Conservation (phyloP, 164 flowering plant genomes). For the Annona cherimola region DNA sequence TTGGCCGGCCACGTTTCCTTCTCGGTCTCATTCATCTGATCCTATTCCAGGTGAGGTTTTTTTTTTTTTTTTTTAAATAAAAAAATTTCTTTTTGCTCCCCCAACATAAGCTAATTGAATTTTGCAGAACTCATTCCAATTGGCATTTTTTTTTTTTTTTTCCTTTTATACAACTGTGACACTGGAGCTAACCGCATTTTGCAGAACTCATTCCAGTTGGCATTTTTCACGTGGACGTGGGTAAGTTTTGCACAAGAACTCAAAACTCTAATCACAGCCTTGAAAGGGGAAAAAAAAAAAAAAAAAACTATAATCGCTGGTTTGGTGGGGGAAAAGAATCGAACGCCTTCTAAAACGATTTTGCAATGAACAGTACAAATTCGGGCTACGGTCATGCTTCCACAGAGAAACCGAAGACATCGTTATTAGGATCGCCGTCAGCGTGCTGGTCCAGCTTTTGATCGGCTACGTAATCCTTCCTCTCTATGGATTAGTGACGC, state of each 20-base stretch:
- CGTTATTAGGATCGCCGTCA: conserved; percentile 38
- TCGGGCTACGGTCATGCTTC: conserved; percentile 63
- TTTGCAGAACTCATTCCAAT: conserved; percentile 69
- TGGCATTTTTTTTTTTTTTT: conserved; percentile 78
- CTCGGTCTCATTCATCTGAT: conserved; percentile 50
- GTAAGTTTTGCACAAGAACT: conserved; percentile 31
- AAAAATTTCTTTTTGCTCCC: too few species aligned
- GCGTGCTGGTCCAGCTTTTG: conserved; percentile 45
- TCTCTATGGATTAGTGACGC: conserved; percentile 67
- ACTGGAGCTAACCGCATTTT: background rate
- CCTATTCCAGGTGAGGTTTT: conserved; percentile 45
- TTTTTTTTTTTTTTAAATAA: background rate
- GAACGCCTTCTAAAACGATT: background rate
- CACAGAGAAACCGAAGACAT: conserved; percentile 41
- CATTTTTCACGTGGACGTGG: conserved; percentile 71
- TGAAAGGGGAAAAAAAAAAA: too few species aligned
- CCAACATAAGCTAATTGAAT: background rate
- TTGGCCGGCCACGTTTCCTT: conserved; percentile 44
- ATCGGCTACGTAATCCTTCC: conserved; percentile 68
- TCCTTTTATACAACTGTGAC: too few species aligned
- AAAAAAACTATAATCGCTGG: background rate
- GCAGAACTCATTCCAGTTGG: conserved; percentile 76
- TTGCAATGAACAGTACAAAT: conserved; percentile 42
- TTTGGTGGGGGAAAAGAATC: background rate
- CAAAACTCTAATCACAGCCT: too few species aligned